phyloP scores from a whole-genome alignment of 371 early-diverging fungal species.

The Batkoa obscura region DNA sequence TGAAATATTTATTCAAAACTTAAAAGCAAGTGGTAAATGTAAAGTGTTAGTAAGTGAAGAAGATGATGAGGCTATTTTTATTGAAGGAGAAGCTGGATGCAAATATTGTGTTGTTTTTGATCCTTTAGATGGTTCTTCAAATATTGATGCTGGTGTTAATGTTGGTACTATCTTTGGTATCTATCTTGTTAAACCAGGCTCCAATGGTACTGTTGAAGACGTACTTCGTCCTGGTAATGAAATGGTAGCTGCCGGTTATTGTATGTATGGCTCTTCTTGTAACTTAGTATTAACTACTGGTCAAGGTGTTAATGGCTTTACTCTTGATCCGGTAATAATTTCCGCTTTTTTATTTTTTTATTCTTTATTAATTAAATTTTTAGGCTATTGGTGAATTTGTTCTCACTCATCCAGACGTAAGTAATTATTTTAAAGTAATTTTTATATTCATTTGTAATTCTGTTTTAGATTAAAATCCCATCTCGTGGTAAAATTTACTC shows the following conservation, averaged over 20 bases:
- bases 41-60: conserved; percentile 89
- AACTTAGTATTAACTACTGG: conserved; percentile 68
- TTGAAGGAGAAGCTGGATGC: conserved; percentile 41
- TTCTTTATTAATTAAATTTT: neutral
- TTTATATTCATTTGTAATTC: neutral
- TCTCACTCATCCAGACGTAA: conserved; percentile 54
- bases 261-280: conserved; percentile 89
- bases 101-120: conserved; percentile 95
- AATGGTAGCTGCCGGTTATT: conserved; percentile 89
- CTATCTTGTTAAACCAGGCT: conserved; percentile 44
- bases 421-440: neutral
- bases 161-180: conserved; percentile 97
- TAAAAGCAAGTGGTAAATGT: conserved; percentile 79
- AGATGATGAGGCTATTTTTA: conserved; percentile 80
- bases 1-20: conserved; percentile 91
- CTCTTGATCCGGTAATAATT: conserved; percentile 64
- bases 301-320: conserved; percentile 85
- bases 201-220: conserved; percentile 23
- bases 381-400: conserved; percentile 87
- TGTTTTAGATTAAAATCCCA: conserved; percentile 42
- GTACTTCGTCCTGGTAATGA: conserved; percentile 81
- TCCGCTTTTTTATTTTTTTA: neutral
- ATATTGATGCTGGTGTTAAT: conserved; percentile 95
- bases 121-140: conserved; percentile 90
- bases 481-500: conserved; percentile 92